phyloP scores from a whole-genome alignment of 140 eudicot genomes.

The Oenanthe javanica region DNA sequence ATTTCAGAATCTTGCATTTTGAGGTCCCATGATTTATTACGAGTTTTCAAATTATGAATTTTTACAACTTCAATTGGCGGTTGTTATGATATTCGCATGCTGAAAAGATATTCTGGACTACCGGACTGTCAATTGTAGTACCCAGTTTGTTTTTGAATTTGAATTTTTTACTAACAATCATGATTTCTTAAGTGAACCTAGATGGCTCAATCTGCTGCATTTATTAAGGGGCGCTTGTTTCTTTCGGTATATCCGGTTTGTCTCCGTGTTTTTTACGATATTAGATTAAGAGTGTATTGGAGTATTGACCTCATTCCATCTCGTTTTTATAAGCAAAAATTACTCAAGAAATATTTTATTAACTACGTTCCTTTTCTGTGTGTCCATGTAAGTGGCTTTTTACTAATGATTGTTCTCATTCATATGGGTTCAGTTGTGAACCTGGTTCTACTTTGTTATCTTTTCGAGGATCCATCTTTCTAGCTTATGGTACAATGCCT shows the following conservation, averaged over 20 bases:
- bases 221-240: neutral
- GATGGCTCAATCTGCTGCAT: neutral
- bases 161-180: neutral
- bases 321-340: neutral
- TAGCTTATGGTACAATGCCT: slow-evolving; percentile 11
- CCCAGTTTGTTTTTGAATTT: neutral
- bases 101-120: neutral
- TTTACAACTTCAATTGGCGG: neutral
- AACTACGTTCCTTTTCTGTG: neutral
- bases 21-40: neutral
- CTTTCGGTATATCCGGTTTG: neutral
- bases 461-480: neutral
- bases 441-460: neutral
- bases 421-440: neutral
- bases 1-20: neutral
- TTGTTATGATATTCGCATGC: neutral
- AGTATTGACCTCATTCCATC: neutral
- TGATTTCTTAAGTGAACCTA: neutral
- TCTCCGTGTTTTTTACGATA: neutral
- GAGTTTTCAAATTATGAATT: neutral
- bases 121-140: neutral
- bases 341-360: neutral
- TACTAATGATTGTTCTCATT: neutral
- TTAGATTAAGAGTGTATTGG: neutral
- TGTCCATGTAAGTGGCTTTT: neutral